Evolutionary conservation across 371 early-diverging fungal genomes (phyloP).

Genomic region (Apophysomyces sp.): DNA sequence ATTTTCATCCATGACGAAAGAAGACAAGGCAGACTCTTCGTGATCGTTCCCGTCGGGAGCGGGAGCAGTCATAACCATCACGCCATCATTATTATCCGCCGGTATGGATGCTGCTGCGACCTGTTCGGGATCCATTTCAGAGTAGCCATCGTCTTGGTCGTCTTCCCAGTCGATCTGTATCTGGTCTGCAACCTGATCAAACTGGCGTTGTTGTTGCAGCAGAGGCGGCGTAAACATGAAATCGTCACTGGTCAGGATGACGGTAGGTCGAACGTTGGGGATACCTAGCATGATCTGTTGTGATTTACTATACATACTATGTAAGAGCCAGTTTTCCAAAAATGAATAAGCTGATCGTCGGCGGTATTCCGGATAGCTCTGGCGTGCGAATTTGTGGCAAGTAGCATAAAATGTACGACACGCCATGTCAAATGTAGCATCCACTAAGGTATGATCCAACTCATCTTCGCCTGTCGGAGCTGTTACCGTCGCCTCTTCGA

Average conservation of each 20-base stretch:
- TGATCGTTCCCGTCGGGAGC: constrained; percentile 15
- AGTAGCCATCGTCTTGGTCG: constrained; percentile 17
- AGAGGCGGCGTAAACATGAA: constrained; percentile 51
- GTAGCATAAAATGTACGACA: constrained; percentile 46
- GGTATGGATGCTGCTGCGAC: neutral
- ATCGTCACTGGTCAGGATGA: constrained; percentile 43
- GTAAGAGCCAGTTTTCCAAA: constrained; percentile 45
- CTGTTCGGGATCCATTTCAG: neutral
- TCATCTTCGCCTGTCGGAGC: constrained; percentile 5
- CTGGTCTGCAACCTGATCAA: constrained; percentile 14
- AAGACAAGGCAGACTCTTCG: constrained; percentile 5
- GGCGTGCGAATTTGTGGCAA: constrained; percentile 48
- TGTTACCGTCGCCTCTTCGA: neutral
- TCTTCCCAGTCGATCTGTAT: constrained; percentile 18
- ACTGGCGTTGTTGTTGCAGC: constrained; percentile 16
- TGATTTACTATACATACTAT: constrained; percentile 50
- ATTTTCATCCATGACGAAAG: constrained; percentile 41
- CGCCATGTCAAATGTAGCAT: constrained; percentile 34
- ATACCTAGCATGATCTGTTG: constrained; percentile 44
- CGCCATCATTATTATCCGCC: constrained; percentile 23
- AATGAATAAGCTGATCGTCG: constrained; percentile 39
- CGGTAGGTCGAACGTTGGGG: constrained; percentile 33
- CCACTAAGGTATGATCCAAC: constrained; percentile 10
- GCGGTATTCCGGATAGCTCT: constrained; percentile 42
- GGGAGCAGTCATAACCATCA: constrained; percentile 24